These are phyloP conservation scores for Elasticomyces elasticus DNA, from an alignment of 495 filamentous ascomycete genomes.

Conservation along the genomic window DNA sequence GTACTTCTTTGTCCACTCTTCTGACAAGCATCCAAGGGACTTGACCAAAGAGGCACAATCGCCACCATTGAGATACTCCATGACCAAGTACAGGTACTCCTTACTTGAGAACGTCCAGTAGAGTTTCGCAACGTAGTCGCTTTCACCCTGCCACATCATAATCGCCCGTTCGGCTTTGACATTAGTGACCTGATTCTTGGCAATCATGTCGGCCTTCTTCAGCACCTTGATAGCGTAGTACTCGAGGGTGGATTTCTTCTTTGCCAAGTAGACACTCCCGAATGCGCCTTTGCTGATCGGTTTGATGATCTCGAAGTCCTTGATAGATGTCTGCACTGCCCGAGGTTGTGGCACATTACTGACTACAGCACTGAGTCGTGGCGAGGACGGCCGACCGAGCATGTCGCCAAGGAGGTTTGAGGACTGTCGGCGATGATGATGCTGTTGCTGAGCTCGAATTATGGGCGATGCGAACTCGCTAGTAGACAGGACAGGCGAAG, in stretches of 20 bases:
- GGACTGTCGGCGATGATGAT: conserved; percentile 78
- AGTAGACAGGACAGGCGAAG: conserved; percentile 72
- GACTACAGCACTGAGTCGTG: conserved; percentile 54
- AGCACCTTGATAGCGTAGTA: conserved; percentile 98
- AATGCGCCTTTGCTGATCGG: conserved; percentile 98
- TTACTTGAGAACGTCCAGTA: conserved; percentile 99
- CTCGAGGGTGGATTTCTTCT: conserved; percentile 96
- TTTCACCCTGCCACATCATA: conserved; percentile 99
- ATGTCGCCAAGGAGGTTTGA: conserved; percentile 70
- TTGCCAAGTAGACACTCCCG: conserved; percentile 92
- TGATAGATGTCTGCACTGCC: conserved; percentile 87
- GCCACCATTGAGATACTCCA: conserved; percentile 97
- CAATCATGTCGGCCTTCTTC: conserved; percentile 99
- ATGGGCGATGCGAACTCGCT: conserved; percentile 73
- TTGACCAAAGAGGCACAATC: conserved; percentile 97
- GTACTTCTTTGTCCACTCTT: conserved; percentile 97
- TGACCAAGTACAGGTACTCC: conserved; percentile 95
- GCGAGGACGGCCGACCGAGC: conserved; percentile 60
- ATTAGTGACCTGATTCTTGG: conserved; percentile 98
- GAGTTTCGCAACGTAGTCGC: conserved; percentile 95
- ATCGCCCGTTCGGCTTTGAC: conserved; percentile 98
- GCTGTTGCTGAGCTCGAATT: conserved; percentile 39
- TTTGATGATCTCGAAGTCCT: conserved; percentile 98
- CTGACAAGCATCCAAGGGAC: conserved; percentile 75
- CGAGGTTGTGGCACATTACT: conserved; percentile 60